Conservation (phyloP, 1,139 yeast genomes). For the Yamadazyma dendronema region DNA sequence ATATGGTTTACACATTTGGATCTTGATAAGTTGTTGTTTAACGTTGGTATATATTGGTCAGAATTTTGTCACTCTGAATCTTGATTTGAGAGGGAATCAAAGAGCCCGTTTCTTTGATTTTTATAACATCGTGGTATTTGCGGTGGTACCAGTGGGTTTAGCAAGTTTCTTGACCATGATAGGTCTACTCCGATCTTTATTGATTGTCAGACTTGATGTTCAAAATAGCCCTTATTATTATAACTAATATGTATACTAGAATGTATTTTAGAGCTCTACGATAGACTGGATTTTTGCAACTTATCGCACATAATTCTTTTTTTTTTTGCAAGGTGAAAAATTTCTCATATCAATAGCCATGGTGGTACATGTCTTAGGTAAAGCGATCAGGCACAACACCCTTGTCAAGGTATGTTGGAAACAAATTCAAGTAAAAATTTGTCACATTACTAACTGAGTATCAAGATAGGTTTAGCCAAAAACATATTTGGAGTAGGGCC, state of each 20-base stretch:
- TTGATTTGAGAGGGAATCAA: slow-evolving; percentile 51
- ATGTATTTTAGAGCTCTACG: neutral
- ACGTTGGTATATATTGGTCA: slow-evolving; percentile 85
- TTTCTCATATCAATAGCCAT: slow-evolving; percentile 24
- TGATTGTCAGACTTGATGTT: slow-evolving; percentile 72
- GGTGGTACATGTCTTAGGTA: slow-evolving; percentile 79
- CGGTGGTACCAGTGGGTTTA: slow-evolving; percentile 94
- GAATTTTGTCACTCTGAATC: slow-evolving; percentile 83
- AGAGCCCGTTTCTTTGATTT: slow-evolving; percentile 67
- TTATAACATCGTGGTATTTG: slow-evolving; percentile 88
- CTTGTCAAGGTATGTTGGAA: slow-evolving; percentile 37
- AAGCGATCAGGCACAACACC: slow-evolving; percentile 57
- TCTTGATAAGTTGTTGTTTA: slow-evolving; percentile 76
- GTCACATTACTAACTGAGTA: slow-evolving; percentile 4
- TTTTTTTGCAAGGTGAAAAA: neutral
- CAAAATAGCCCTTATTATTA: slow-evolving; percentile 25
- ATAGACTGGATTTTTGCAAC: neutral
- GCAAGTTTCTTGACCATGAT: slow-evolving; percentile 94
- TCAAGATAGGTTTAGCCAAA: slow-evolving; percentile 69
- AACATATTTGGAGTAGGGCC: slow-evolving; percentile 86
- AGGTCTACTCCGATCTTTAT: slow-evolving; percentile 68
- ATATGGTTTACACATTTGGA: slow-evolving; percentile 88
- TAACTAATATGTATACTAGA: slow-evolving; percentile 3
- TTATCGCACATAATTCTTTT: slow-evolving; percentile 6
- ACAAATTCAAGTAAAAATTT: neutral